These are phyloP conservation scores for Chaetomiaceae sp. DNA, from an alignment of 2,329 filamentous ascomycete species.

Conservation along the genomic window DNA sequence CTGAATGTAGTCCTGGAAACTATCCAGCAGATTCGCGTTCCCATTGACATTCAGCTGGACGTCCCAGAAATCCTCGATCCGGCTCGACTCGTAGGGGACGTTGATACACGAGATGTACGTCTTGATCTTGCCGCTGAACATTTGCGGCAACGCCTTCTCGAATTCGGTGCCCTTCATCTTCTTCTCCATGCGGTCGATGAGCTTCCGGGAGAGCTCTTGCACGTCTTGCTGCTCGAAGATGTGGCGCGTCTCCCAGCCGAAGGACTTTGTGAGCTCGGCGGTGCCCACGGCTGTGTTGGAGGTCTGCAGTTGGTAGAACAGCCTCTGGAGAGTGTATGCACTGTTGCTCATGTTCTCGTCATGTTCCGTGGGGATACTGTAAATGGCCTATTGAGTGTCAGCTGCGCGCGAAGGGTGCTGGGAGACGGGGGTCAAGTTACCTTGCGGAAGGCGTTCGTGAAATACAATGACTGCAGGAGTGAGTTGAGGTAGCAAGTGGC, in stretches of 20 bases:
- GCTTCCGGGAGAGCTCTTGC: slow-evolving; percentile 89
- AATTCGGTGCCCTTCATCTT: slow-evolving; percentile 96
- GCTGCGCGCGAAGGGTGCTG: slow-evolving; percentile 8
- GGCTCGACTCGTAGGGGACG: slow-evolving; percentile 93
- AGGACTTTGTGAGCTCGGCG: slow-evolving; percentile 89
- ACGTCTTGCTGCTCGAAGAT: slow-evolving; percentile 99
- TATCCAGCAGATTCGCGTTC: slow-evolving; percentile 88
- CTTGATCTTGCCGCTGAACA: slow-evolving; percentile 97
- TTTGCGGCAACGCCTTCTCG: slow-evolving; percentile 79
- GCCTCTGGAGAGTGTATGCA: slow-evolving; percentile 85
- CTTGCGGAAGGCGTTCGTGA: slow-evolving; percentile 91
- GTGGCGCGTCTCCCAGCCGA: slow-evolving; percentile 96
- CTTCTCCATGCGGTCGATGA: slow-evolving; percentile 96
- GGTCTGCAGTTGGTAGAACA: slow-evolving; percentile 94
- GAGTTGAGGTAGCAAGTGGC: slow-evolving; percentile 89
- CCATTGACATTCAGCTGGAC: slow-evolving; percentile 95
- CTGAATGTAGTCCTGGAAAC: slow-evolving; percentile 93
- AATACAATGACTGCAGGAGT: slow-evolving; percentile 76
- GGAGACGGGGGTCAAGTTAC: slow-evolving; percentile 38
- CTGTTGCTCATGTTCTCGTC: slow-evolving; percentile 81
- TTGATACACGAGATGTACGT: slow-evolving; percentile 99
- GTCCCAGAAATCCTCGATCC: slow-evolving; percentile 98
- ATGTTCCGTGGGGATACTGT: slow-evolving; percentile 88
- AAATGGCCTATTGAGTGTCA: slow-evolving; percentile 64
- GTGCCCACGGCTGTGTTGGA: slow-evolving; percentile 80